Base-by-base conservation (phyloP, 73 alveolate genomes). In the Paramecium primaurelia region DNA sequence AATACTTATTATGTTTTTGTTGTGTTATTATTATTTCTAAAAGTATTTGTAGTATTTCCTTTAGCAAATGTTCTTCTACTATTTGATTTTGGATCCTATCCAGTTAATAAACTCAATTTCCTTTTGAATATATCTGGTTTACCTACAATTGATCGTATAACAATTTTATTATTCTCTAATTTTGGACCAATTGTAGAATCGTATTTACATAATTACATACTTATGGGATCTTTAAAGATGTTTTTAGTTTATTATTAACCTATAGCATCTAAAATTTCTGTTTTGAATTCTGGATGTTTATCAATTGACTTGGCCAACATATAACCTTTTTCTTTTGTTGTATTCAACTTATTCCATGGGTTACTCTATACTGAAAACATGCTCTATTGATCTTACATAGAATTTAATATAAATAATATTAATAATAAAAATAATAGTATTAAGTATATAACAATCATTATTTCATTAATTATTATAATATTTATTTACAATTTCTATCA, bases 181-280 rank as follows among this genome's bases (percentile, higher is more conserved):
- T 75, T 75, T 34, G 88, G 88, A 26, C 88, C 88, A 37, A 75
- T 75, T 4, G 42, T 20, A 14, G 88, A 45, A n/a, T 75, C 88
- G 8, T 37, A 45, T 75, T 75, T 40, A 12, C 88, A 75, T 20
- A 75, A 11, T 75, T 75, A n/a, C 6, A 34, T 5, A 37, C 49
- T 75, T 1, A 75, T 26, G 5, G 88, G 88, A 75, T 75, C 88
- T 10, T 30, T 10, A n/a, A 75, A 75, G 26, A 75, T 75, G 14
- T 75, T 75, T n/a, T 8, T 54, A 18, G 69, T 54, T 25, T 54
- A n/a, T n/a, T 16, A 54, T 54, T 54, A 54, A 54, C 11, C 32
- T 16, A 6, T 0, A 18, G 69, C 10, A 54, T 54, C 69, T 14
- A 54, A 54, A 6, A 54, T 54, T 54, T 54, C 69, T 54, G 69